Evolutionary conservation across 371 early-diverging fungal genomes (phyloP).

Genomic region (Mucor plumbeus): DNA sequence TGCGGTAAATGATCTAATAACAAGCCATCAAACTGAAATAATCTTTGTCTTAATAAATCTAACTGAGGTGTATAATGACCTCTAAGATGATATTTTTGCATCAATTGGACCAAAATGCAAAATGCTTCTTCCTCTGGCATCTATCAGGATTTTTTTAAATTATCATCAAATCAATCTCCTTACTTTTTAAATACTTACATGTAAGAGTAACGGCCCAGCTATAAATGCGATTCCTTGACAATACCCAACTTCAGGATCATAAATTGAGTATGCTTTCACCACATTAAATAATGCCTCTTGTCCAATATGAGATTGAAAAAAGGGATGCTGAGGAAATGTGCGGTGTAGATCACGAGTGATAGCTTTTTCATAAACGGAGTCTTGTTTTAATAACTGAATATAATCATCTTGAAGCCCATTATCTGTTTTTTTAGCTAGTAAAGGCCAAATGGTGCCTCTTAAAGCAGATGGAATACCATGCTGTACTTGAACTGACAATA

Average conservation of each 20-base stretch:
- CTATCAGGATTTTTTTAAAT: conserved; percentile 36
- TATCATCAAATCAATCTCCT: conserved; percentile 2
- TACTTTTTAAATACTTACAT: conserved; percentile 59
- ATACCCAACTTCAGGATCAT: conserved; percentile 93
- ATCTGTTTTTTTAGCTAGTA: conserved; percentile 50
- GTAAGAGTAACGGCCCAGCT: conserved; percentile 86
- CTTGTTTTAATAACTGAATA: conserved; percentile 66
- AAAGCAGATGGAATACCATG: conserved; percentile 86
- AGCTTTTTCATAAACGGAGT: conserved; percentile 85
- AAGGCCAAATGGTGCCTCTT: conserved; percentile 94
- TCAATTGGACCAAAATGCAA: conserved; percentile 83
- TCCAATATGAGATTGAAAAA: conserved; percentile 80
- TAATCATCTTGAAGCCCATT: conserved; percentile 66
- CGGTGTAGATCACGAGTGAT: conserved; percentile 85
- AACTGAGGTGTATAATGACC: conserved; percentile 87
- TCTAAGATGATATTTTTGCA: conserved; percentile 86
- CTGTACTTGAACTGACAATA: conserved; percentile 73
- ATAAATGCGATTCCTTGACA: conserved; percentile 95
- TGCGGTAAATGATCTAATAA: conserved; percentile 83
- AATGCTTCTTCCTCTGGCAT: conserved; percentile 98
- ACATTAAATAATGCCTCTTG: conserved; percentile 91
- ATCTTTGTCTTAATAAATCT: conserved; percentile 78
- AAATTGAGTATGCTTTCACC: conserved; percentile 88
- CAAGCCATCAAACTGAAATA: conserved; percentile 89
- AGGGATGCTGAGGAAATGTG: conserved; percentile 88